Percentiles rank a stretch among this genome's conserved stretches.
These are phyloP conservation scores for Sarocladium strictum DNA, from an alignment of 2,329 filamentous ascomycete species.

Conservation along the genomic window DNA sequence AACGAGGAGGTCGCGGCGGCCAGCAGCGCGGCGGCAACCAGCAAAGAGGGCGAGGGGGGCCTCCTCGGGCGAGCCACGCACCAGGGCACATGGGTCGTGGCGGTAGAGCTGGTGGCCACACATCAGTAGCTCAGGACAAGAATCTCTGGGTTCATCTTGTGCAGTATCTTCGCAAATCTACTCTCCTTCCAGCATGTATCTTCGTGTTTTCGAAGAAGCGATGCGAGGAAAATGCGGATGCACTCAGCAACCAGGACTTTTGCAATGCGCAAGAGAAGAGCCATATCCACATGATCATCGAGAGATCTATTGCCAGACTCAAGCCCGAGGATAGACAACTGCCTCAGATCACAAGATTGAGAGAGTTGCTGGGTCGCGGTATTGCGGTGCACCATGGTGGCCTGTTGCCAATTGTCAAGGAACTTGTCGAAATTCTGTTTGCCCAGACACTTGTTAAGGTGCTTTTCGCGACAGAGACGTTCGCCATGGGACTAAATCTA, in stretches of 20 bases:
- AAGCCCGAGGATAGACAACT: constrained; percentile 84
- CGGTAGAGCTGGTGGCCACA: constrained; percentile 78
- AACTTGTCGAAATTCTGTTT: constrained; percentile 94
- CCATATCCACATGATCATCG: constrained; percentile 93
- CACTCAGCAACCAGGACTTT: constrained; percentile 90
- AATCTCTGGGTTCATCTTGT: constrained; percentile 96
- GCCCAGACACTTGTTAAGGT: constrained; percentile 94
- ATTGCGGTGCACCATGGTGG: constrained; percentile 97
- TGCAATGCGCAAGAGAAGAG: constrained; percentile 93
- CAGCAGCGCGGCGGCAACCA: constrained; percentile 45
- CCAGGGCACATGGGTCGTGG: constrained; percentile 86
- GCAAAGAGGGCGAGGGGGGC: constrained; percentile 46
- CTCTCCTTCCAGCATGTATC: constrained; percentile 84
- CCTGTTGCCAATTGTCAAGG: constrained; percentile 91
- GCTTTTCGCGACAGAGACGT: constrained; percentile 95
- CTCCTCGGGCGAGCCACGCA: constrained; percentile 53
- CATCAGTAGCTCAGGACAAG: constrained; percentile 88
- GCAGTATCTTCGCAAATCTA: constrained; percentile 81
- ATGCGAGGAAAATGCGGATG: constrained; percentile 95
- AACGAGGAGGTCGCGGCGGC: constrained; percentile 46
- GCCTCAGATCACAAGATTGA: constrained; percentile 85
- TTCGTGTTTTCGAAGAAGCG: constrained; percentile 99
- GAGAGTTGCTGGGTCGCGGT: constrained; percentile 79
- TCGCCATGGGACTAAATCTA: constrained; percentile 95
- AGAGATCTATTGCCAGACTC: constrained; percentile 85